Conservation (phyloP, 2,329 filamentous ascomycete genomes). For the Trichoderma atroviride region DNA sequence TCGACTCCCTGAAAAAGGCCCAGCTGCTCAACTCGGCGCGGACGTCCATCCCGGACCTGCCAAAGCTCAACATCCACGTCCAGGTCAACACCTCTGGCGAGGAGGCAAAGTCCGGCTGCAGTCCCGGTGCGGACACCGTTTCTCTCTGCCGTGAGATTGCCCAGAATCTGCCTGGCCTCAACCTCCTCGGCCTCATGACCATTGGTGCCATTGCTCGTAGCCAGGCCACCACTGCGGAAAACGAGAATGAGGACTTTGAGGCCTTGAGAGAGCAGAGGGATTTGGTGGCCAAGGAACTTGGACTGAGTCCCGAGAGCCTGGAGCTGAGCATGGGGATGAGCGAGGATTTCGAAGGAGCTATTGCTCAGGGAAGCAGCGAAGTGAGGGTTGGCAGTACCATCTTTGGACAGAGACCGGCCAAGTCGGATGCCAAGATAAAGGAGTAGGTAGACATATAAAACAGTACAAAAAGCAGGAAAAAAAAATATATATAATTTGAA, state of each 20-base stretch:
- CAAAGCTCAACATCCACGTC: slow-evolving; percentile 73
- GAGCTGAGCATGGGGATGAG: slow-evolving; percentile 99
- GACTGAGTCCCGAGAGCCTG: slow-evolving; percentile 54
- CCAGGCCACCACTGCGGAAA: slow-evolving; percentile 69
- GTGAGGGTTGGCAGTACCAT: slow-evolving; percentile 93
- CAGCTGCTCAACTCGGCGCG: slow-evolving; percentile 77
- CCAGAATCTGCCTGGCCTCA: slow-evolving; percentile 70
- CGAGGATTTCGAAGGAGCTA: slow-evolving; percentile 88
- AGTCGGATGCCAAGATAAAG: slow-evolving; percentile 73
- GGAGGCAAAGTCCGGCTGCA: slow-evolving; percentile 78
- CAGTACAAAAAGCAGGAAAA: not conserved
- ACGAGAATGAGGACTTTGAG: slow-evolving; percentile 90
- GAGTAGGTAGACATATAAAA: slow-evolving; percentile 37
- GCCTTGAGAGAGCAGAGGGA: slow-evolving; percentile 70
- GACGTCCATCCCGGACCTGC: slow-evolving; percentile 46
- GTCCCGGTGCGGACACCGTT: slow-evolving; percentile 63
- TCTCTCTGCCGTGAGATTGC: slow-evolving; percentile 71
- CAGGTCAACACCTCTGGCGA: slow-evolving; percentile 97
- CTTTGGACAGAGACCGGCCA: slow-evolving; percentile 81
- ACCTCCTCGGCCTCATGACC: slow-evolving; percentile 87
- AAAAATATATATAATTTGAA: not conserved
- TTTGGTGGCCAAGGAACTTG: slow-evolving; percentile 60
- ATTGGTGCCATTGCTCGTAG: slow-evolving; percentile 93
- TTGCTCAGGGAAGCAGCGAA: slow-evolving; percentile 81
- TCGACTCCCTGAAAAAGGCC: slow-evolving; percentile 88